A percentile compares a stretch with the other conserved stretches of the same genome.
Conservation (phyloP, 495 filamentous ascomycete genomes). For the Hamigera avellanea region DNA sequence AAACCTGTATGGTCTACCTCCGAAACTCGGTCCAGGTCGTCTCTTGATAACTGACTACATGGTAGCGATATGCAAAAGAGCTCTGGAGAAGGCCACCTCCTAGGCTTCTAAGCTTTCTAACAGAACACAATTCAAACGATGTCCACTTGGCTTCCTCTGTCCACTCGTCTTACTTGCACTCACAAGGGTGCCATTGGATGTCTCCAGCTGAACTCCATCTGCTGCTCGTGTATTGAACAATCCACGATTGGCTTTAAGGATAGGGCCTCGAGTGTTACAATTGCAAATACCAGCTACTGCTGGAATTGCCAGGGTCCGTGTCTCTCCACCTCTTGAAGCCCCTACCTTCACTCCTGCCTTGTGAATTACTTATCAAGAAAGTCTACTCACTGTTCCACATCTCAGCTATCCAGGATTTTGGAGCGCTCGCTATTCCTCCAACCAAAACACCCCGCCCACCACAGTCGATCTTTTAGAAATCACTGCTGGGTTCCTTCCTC, state of each 20-base stretch:
- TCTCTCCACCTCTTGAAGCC: not conserved
- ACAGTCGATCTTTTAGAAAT: not conserved
- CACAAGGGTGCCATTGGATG: conserved; percentile 6
- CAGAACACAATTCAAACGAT: conserved; percentile 1
- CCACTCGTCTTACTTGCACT: conserved; percentile 2
- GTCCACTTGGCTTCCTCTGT: conserved; percentile 1
- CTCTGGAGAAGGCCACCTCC: not conserved
- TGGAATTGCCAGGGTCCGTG: not conserved
- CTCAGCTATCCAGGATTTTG: not conserved
- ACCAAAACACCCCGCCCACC: not conserved
- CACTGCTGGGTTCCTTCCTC: too few relatives aligned
- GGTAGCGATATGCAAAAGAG: not conserved
- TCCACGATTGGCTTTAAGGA: not conserved
- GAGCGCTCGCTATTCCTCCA: not conserved
- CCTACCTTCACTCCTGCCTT: not conserved
- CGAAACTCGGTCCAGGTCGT: too few relatives aligned
- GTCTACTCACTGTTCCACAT: too few relatives aligned
- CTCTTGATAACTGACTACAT: not conserved
- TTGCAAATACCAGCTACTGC: not conserved
- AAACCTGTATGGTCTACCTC: too few relatives aligned
- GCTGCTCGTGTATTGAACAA: not conserved
- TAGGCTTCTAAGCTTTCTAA: not conserved
- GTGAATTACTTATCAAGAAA: too few relatives aligned
- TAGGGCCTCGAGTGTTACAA: not conserved
- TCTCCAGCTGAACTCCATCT: conserved; percentile 3